Base-by-base conservation (phyloP, 805 yeast species). In the Candida rishiriensis region DNA sequence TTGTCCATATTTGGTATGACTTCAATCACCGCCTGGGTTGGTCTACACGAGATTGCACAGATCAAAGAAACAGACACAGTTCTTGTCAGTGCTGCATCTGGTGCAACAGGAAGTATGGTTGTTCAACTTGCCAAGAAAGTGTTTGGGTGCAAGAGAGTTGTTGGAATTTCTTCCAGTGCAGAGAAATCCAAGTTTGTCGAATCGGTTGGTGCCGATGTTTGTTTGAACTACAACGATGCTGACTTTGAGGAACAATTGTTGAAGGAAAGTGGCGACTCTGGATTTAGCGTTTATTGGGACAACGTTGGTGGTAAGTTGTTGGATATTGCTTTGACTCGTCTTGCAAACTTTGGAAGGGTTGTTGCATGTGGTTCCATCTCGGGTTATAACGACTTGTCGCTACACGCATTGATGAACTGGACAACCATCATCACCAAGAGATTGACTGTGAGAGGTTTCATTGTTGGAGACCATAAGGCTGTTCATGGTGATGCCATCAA, bases 81-180 rank as follows among this genome's bases (percentile, higher is more conserved):
- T 51, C 62, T 80, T 37, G 66, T 82, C 37, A 75, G 82, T 15
- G 87, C 85, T 45, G 88, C 88, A 12, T 74, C 83, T 8, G 88
- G 88, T 48, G 85, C 86, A n/a, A 82, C 83, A n/a, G 88, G 88
- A 12, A 71, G 78, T 21, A 63, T 72, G 39, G 75, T 69, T 39
- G 75, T 80, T 16, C 86, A 81, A 58, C 57, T 82, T 11, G 81
- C 85, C 35, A 66, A 77, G 47, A 64, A 72, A 34, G 60, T 76
- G 10, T 68, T 74, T 56, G 74, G 75, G 32, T 83, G 83, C 28
- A 62, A 70, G 36, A 74, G 69, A 51, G 81, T 82, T 21, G 70
- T 80, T 56, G 87, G 82, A 36, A 72, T 80, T 50, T 78, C 85
- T 14, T 85, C 87, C 44, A 75, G 81, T 10, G 69, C 63, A 5